A percentile compares a stretch with the other conserved stretches of the same genome.
Conservation (phyloP, 1,284 basidiomycete species). For the Ustilago vetiveriae region DNA sequence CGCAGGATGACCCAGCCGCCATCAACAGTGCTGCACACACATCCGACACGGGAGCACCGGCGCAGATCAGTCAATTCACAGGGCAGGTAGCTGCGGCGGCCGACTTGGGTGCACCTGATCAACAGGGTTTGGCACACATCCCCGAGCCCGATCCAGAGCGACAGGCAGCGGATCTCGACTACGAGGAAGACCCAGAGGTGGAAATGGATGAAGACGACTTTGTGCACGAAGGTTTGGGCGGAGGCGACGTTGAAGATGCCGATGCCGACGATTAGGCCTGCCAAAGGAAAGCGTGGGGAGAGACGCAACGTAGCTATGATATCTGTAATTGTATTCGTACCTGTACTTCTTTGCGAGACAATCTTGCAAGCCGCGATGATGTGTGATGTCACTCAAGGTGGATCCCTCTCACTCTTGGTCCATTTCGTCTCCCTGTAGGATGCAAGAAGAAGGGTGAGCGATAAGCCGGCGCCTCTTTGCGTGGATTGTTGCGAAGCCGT, state of each 20-base stretch:
- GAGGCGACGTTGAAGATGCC: constrained; percentile 64
- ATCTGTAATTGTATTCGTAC: constrained; percentile 29
- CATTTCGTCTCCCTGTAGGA: constrained; percentile 30
- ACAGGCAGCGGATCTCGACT: constrained; percentile 53
- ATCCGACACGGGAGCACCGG: background rate
- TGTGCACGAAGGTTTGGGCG: constrained; percentile 45
- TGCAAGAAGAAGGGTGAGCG: background rate
- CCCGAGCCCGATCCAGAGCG: constrained; percentile 35
- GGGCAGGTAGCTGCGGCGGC: constrained; percentile 36
- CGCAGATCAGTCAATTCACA: constrained; percentile 31
- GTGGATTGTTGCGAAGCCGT: too few species aligned
- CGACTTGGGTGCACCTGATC: constrained; percentile 41
- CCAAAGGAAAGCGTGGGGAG: background rate
- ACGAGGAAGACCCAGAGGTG: constrained; percentile 57
- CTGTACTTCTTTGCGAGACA: constrained; percentile 10
- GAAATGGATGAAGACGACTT: constrained; percentile 60
- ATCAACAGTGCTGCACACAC: constrained; percentile 7
- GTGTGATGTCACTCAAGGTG: too few species aligned
- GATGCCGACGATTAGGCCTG: constrained; percentile 59
- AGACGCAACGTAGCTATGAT: background rate
- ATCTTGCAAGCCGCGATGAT: background rate
- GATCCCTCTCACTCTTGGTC: constrained; percentile 18
- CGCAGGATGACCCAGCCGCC: constrained; percentile 20
- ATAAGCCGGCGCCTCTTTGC: too few species aligned
- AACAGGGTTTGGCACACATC: constrained; percentile 51